phyloP scores from a whole-genome alignment of 352 stramenopile species.

The Phytophthora foliorum region DNA sequence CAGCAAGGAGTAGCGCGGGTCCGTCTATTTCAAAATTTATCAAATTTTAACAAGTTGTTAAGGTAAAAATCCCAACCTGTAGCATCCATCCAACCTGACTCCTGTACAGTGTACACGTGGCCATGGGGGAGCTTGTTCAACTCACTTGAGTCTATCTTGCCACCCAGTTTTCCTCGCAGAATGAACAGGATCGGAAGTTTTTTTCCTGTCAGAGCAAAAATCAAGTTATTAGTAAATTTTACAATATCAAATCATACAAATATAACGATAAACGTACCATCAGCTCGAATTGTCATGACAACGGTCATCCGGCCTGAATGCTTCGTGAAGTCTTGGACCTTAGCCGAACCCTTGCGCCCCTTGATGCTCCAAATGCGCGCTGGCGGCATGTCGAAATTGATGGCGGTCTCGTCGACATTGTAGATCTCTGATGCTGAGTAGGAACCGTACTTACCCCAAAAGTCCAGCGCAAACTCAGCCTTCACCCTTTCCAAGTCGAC shows the following conservation, averaged over 20 bases:
- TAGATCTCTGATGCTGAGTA: neutral
- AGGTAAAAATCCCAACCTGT: slow-evolving; percentile 7
- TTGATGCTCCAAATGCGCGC: neutral
- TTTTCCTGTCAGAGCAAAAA: neutral
- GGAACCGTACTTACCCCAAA: neutral
- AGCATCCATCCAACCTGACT: slow-evolving; percentile 12
- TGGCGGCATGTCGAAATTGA: neutral
- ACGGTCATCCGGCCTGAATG: neutral
- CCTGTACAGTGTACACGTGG: slow-evolving; percentile 5
- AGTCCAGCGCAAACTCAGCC: neutral
- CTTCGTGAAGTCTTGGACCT: neutral
- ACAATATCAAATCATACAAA: neutral
- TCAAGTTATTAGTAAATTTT: neutral
- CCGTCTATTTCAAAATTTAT: slow-evolving; percentile 3
- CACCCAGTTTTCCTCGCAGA: too few species aligned
- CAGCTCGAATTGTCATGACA: neutral
- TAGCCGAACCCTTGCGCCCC: neutral
- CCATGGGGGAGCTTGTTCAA: neutral
- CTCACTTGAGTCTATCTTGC: neutral
- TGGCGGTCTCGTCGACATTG: neutral
- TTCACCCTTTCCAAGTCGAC: too few species aligned
- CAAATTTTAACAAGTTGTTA: slow-evolving; percentile 9
- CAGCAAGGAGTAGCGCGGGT: slow-evolving; percentile 22
- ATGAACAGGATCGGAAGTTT: neutral
- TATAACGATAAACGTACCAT: neutral